These are phyloP conservation scores for Furcasterigmium sp. DNA, from an alignment of 2,329 filamentous ascomycete genomes.

Conservation along the genomic window DNA sequence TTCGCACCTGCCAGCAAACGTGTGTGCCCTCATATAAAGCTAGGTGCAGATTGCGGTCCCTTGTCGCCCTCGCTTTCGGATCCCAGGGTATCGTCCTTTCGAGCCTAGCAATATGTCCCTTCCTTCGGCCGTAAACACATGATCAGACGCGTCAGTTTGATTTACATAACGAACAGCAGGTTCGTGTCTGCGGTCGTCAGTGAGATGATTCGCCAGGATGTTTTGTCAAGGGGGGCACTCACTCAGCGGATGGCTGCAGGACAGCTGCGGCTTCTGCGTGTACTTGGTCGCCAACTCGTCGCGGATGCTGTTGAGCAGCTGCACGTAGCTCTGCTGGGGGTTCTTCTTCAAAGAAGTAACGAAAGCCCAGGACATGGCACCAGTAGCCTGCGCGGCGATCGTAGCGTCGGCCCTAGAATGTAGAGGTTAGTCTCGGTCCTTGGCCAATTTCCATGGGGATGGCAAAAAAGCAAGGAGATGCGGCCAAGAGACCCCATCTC, in stretches of 20 bases:
- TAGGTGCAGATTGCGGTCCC: neutral
- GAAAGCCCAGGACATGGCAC: constrained; percentile 98
- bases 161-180: constrained; percentile 57
- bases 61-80: neutral
- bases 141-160: neutral
- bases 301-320: constrained; percentile 91
- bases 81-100: neutral
- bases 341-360: constrained; percentile 88
- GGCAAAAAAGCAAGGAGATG: too few relatives aligned
- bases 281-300: constrained; percentile 86
- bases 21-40: too few relatives aligned
- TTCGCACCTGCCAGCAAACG: too few relatives aligned
- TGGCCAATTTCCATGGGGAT: too few relatives aligned
- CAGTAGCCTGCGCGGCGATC: constrained; percentile 83
- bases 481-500: too few relatives aligned
- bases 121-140: neutral
- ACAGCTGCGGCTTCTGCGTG: constrained; percentile 90
- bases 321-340: constrained; percentile 91
- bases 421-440: neutral
- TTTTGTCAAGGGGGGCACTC: constrained; percentile 30
- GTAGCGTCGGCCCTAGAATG: constrained; percentile 73
- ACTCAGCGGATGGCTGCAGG: constrained; percentile 94
- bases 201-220: neutral
- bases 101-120: neutral
- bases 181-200: constrained; percentile 46